Evolutionary conservation across 1,284 basidiomycete genomes (phyloP), one percentile per base, ranked within the genome.

Genomic region (Puccinia coronata): DNA sequence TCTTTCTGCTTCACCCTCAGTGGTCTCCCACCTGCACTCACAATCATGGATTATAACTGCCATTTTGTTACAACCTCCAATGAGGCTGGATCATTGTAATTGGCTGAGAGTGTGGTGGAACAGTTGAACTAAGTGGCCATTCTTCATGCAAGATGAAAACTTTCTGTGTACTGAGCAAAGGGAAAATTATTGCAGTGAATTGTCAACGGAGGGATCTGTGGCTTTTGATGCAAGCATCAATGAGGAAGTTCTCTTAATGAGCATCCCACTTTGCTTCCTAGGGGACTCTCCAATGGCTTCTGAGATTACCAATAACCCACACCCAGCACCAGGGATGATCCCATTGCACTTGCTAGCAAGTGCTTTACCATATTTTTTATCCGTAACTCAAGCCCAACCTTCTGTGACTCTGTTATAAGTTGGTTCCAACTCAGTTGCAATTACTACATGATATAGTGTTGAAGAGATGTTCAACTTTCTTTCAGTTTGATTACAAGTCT

Each of bases 1-100:
- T 67, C 43, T 1, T 86, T 87, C 49, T 83, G 88, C 0, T 85
- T 87, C 65, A 86, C 85, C 4, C 78, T 84, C 1, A 86, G 85
- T n/a, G 86, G 87, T 12, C 84, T 88, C 0, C 84, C 85, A 1
- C 84, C 82, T 0, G 71, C 75, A 1, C 8, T 63, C 1, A 83
- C 83, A 0, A 86, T 87, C 1, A 70, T 82, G 14, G 78, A 84
- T 36, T 85, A 83, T 65, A 87, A 87, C 67, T 83, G 87, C 3
- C 88, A 88, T 80, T 89, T 88, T 82, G 81, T 88, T 0, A 84
- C 83, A 3, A 88, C 88, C 2, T 88, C 88, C 0, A 88, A 88
- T 69, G 82, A 86, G 39, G 87, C 88, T 0, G 14, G 31, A 8
- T 2, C 39, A 2, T 28, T 88, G 0, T 88, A 88, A 79, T 88